These are phyloP conservation scores for Yamadazyma mexicana DNA, from an alignment of 1,139 yeast species.

Conservation along the genomic window DNA sequence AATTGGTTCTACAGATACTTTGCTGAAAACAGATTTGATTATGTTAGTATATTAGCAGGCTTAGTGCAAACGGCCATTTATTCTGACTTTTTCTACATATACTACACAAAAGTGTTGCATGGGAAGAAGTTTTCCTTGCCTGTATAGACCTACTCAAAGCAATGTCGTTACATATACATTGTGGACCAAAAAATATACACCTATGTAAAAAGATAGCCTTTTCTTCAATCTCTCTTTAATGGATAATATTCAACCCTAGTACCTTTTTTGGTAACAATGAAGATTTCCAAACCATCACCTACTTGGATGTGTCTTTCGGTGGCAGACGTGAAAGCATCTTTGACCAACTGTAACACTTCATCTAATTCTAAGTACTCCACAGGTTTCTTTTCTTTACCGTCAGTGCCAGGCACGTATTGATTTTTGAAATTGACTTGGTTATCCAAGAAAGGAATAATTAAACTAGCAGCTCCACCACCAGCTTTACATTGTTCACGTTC, in stretches of 20 bases:
- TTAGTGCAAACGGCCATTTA: constrained; percentile 80
- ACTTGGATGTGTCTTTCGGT: constrained; percentile 98
- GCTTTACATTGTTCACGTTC: constrained; percentile 98
- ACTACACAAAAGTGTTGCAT: constrained; percentile 75
- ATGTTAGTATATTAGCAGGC: constrained; percentile 75
- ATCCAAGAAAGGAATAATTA: constrained; percentile 96
- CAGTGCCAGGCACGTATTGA: constrained; percentile 77
- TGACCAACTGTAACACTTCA: constrained; percentile 82
- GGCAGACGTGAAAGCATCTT: constrained; percentile 93
- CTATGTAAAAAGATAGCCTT: neutral
- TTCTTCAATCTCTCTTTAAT: constrained; percentile 85
- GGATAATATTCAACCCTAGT: constrained; percentile 81
- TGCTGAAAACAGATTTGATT: constrained; percentile 67
- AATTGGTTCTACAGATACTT: constrained; percentile 92
- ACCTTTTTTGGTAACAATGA: constrained; percentile 92
- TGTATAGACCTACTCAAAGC: constrained; percentile 7
- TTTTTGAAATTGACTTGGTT: constrained; percentile 95
- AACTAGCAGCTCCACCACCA: constrained; percentile 95
- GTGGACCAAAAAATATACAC: neutral
- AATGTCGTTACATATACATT: neutral
- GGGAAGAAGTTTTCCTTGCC: constrained; percentile 84
- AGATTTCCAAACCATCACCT: constrained; percentile 91
- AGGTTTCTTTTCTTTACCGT: constrained; percentile 63
- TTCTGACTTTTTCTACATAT: constrained; percentile 93
- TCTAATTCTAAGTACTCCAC: constrained; percentile 70